Conservation (phyloP, 1,284 basidiomycete genomes). For the Cutaneotrichosporon sp. region DNA sequence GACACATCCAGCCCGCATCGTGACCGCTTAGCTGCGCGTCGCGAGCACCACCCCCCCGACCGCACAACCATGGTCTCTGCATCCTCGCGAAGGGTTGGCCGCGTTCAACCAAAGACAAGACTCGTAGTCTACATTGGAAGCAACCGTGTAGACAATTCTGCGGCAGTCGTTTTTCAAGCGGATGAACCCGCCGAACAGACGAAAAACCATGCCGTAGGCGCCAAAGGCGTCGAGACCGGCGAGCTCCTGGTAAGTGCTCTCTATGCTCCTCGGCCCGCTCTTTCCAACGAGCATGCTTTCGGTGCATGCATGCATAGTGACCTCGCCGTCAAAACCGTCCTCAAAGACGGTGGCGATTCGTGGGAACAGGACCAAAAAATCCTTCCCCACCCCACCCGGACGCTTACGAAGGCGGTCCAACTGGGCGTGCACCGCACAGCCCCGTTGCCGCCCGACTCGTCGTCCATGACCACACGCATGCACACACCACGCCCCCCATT, state of each 20-base stretch:
- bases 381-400: no score
- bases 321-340: constrained; percentile 18
- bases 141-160: no score
- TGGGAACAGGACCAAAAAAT: constrained; percentile 11
- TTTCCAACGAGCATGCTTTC: constrained; percentile 29
- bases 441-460: no score
- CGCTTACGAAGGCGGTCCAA: not conserved
- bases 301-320: constrained; percentile 10
- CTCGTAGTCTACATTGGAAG: constrained; percentile 56
- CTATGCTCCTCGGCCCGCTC: constrained; percentile 24
- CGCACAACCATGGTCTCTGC: constrained; percentile 30
- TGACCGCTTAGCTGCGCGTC: constrained; percentile 18
- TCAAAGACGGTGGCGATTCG: constrained; percentile 18
- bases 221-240: constrained; percentile 45
- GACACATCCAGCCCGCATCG: constrained; percentile 8
- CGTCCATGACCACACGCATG: no score
- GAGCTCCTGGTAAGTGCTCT: constrained; percentile 43
- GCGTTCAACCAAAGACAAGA: constrained; percentile 75
- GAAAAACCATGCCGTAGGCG: constrained; percentile 42
- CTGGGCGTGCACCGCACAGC: not conserved
- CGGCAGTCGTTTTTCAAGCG: constrained; percentile 34
- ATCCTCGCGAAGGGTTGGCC: constrained; percentile 39
- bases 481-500: no score
- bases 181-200: constrained; percentile 25
- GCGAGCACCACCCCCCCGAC: constrained; percentile 1